Conservation (phyloP, 305 asterid genomes). For the Solanum aculeatissimum region DNA sequence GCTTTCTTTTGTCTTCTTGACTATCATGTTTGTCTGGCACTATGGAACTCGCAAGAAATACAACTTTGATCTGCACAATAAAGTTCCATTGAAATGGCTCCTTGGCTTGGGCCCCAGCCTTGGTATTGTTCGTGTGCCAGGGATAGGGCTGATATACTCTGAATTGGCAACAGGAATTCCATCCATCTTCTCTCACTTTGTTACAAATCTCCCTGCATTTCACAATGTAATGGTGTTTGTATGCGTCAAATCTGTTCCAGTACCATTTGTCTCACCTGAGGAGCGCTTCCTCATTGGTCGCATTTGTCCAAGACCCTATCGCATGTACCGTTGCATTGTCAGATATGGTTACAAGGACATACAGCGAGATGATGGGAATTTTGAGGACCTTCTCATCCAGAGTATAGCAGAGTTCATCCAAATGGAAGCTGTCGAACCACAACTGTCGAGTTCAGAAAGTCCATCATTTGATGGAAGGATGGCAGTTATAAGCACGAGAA, state of each 20-base stretch:
- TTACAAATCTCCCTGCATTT: conserved; percentile 92
- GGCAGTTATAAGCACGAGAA: conserved; percentile 76
- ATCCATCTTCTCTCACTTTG: conserved; percentile 83
- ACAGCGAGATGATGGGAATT: conserved; percentile 74
- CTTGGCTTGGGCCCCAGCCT: conserved; percentile 91
- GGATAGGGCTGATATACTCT: conserved; percentile 89
- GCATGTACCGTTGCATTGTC: conserved; percentile 92
- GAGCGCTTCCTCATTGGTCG: conserved; percentile 98
- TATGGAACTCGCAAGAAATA: conserved; percentile 88
- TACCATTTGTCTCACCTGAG: conserved; percentile 76
- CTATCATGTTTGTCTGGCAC: conserved; percentile 88
- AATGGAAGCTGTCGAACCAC: conserved; percentile 93
- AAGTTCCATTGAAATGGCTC: conserved; percentile 88
- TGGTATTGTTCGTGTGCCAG: conserved; percentile 94
- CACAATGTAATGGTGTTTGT: conserved; percentile 86
- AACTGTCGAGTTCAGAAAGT: conserved; percentile 48
- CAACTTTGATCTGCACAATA: conserved; percentile 84
- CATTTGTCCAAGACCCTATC: conserved; percentile 82
- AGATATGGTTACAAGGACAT: conserved; percentile 96
- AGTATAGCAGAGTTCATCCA: conserved; percentile 94
- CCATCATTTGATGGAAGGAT: conserved; percentile 84
- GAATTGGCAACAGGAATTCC: conserved; percentile 96
- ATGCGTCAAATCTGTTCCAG: conserved; percentile 89
- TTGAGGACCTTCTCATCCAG: conserved; percentile 73
- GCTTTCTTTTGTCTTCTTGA: conserved; percentile 61